Evolutionary conservation across 306 rosid species (phyloP), one percentile per base, ranked within the genome.

Genomic region (Vigna unguiculata): DNA sequence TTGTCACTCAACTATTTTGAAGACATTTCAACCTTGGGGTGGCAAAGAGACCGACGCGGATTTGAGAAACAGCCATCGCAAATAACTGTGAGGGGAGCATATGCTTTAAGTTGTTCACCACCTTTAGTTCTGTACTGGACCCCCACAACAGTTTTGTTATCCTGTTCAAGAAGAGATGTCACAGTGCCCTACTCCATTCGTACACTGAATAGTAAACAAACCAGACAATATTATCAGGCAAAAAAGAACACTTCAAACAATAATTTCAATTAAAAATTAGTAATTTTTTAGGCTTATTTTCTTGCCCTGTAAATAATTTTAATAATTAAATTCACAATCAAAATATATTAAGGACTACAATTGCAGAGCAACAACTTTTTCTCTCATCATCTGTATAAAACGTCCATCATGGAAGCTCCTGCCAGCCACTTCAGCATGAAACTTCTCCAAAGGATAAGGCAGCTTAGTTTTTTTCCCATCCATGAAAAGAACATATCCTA

Each of bases 21-120:
- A 64, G 47, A 17, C 54, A 72, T 13, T 32, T 61, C 70, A 28
- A 88, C 91, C 96, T 86, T 81, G 13, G 90, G 90, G 24, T 84
- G 77, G 77, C 93, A 91, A 24, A 91, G 93, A 72, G 81, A 25
- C 48, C 66, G 85, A 7, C 91, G 91, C 69, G 88, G 78, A 75
- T 83, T 88, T 48, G 96, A 91, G 86, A 91, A 91, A 82, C 96
- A 91, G 46, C 93, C 96, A 76, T 90, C 87, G n/a, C 92, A 88
- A 51, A 85, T 90, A 21, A 88, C 75, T 13, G 96, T 90, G 32
- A 90, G 82, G 55, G 91, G 90, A 80, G 93, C 93, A 77, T 72
- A 83, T 28, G 91, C 93, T 73, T 76, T 46, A 48, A 30, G 81
- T 71, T 80, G 80, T 72, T 69, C 76, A 16, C 91, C 86, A 61